phyloP scores from a whole-genome alignment of 2,329 filamentous ascomycete species.

The Phoma sp. region DNA sequence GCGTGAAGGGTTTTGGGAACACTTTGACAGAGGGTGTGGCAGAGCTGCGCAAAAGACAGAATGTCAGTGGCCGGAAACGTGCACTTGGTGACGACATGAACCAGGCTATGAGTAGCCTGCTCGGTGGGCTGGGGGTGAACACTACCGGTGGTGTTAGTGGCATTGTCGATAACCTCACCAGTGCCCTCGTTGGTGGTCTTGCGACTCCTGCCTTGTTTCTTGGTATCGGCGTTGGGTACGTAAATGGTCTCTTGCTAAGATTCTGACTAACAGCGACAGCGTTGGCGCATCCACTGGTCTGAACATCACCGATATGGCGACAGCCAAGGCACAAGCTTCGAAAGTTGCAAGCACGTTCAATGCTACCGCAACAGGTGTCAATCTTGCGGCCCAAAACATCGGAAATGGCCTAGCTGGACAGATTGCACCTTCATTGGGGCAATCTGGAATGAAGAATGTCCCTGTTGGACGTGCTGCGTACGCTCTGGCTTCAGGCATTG shows the following conservation, averaged over 20 bases:
- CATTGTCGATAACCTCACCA: constrained; percentile 22
- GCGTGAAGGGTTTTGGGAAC: constrained; percentile 24
- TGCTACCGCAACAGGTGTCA: constrained; percentile 30
- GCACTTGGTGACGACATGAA: constrained; percentile 19
- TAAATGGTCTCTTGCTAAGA: neutral
- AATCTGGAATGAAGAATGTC: neutral
- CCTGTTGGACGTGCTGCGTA: constrained; percentile 30
- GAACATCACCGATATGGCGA: constrained; percentile 28
- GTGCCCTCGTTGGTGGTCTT: constrained; percentile 19
- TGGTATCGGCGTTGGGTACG: constrained; percentile 40
- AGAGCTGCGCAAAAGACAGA: constrained; percentile 13
- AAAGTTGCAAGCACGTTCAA: constrained; percentile 29
- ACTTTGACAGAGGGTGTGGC: constrained; percentile 25
- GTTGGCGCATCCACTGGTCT: constrained; percentile 36
- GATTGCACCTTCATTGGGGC: constrained; percentile 22
- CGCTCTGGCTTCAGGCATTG: constrained; percentile 37
- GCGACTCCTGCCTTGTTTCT: constrained; percentile 38
- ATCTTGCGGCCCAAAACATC: constrained; percentile 35
- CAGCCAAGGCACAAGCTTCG: constrained; percentile 26
- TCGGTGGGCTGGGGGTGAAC: constrained; percentile 12
- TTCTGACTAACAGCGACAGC: constrained; percentile 21
- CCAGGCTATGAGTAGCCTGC: constrained; percentile 6
- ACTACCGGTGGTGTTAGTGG: constrained; percentile 20
- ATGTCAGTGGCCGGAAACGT: constrained; percentile 11
- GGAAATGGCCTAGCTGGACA: constrained; percentile 33